Evolutionary conservation across 1,284 basidiomycete species (phyloP).

Genomic region (Chondrostereum purpureum): DNA sequence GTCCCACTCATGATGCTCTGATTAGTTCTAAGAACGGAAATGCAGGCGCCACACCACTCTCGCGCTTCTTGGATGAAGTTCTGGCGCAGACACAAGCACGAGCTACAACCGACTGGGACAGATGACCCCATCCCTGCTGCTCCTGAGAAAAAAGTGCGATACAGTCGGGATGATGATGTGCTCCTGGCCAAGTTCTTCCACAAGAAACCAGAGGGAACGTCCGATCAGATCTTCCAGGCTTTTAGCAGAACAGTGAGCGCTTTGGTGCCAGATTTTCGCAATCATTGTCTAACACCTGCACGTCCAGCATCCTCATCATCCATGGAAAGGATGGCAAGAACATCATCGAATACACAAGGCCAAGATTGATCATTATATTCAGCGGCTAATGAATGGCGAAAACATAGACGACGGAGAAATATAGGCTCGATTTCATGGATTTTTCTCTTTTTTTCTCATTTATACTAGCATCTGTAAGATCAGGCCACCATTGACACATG

Average conservation of each 20-base stretch:
- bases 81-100: slow-evolving; percentile 78
- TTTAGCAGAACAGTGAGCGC: slow-evolving; percentile 57
- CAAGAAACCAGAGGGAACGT: slow-evolving; percentile 66
- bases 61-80: slow-evolving; percentile 88
- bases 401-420: slow-evolving; percentile 32
- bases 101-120: slow-evolving; percentile 52
- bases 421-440: too few relatives aligned
- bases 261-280: not conserved
- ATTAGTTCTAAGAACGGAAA: slow-evolving; percentile 2
- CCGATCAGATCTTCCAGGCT: slow-evolving; percentile 71
- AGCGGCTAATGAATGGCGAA: slow-evolving; percentile 51
- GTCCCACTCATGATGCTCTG: not conserved
- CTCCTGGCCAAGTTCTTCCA: slow-evolving; percentile 67
- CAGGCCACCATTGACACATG: too few relatives aligned
- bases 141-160: slow-evolving; percentile 80
- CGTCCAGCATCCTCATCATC: slow-evolving; percentile 70
- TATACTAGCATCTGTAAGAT: too few relatives aligned
- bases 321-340: slow-evolving; percentile 87
- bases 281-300: too few relatives aligned
- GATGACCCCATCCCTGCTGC: slow-evolving; percentile 66
- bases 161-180: slow-evolving; percentile 68
- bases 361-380: slow-evolving; percentile 73
- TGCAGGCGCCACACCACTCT: slow-evolving; percentile 75
- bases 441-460: too few relatives aligned
- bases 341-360: slow-evolving; percentile 79